Evolutionary conservation across 345 rosid genomes (phyloP).

Genomic region (Streptanthus diversifolius): DNA sequence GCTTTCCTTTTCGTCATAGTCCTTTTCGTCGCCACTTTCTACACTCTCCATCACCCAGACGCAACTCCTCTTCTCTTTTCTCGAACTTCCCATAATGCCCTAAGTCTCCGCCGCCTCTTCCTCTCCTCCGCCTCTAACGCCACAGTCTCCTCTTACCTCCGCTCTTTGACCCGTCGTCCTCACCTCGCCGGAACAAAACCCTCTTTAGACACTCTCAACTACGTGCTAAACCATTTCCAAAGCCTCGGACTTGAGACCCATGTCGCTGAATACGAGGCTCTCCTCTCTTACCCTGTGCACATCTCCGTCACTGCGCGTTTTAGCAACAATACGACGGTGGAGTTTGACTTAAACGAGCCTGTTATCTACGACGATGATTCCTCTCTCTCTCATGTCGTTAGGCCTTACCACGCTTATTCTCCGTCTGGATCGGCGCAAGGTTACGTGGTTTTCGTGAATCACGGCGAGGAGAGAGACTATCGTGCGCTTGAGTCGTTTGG

Average conservation of each 20-base stretch:
- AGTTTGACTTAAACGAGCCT: constrained; percentile 36
- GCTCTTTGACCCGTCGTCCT: constrained; percentile 62
- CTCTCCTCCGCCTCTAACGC: constrained; percentile 65
- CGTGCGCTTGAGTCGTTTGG: constrained; percentile 51
- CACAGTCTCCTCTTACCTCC: constrained; percentile 80
- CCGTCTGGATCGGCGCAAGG: constrained; percentile 72
- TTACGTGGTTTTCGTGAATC: constrained; percentile 61
- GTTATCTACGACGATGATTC: constrained; percentile 17
- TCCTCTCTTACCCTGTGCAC: constrained; percentile 68
- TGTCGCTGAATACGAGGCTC: constrained; percentile 46
- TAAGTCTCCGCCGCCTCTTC: constrained; percentile 47
- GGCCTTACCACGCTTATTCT: constrained; percentile 89
- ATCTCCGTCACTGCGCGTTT: constrained; percentile 53
- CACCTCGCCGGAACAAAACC: constrained; percentile 87
- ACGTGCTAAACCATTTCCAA: constrained; percentile 62
- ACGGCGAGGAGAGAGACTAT: constrained; percentile 78
- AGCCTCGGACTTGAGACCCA: constrained; percentile 55
- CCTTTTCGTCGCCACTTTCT: constrained; percentile 54
- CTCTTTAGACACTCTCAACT: constrained; percentile 47
- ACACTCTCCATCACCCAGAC: constrained; percentile 45
- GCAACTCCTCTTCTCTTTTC: constrained; percentile 4
- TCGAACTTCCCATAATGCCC: constrained; percentile 34
- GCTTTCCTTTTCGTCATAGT: constrained; percentile 44
- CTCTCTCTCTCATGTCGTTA: constrained; percentile 31
- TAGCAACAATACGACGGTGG: constrained; percentile 41